A percentile compares a stretch with the other conserved stretches of the same genome.
Evolutionary conservation across 2,329 filamentous ascomycete species (phyloP).

Genomic region (Grosmannia penicillata): DNA sequence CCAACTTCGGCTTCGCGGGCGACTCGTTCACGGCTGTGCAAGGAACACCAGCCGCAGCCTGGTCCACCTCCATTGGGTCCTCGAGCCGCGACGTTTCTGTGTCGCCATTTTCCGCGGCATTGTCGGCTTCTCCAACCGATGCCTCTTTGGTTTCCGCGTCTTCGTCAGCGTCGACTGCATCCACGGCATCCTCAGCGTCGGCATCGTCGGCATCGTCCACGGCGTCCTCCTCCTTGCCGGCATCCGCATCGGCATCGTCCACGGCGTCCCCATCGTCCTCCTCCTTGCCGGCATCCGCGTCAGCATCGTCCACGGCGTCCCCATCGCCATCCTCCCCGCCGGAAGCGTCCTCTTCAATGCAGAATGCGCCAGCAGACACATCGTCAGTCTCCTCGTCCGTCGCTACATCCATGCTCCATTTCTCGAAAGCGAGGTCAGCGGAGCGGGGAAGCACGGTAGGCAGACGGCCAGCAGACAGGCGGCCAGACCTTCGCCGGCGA

Average conservation of each 20-base stretch:
- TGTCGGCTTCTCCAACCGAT: too few species aligned
- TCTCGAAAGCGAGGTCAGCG: conserved; percentile 11
- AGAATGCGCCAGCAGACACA: too few species aligned
- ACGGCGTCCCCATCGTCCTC: too few species aligned
- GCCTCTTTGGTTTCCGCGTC: too few species aligned
- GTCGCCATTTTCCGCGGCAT: neutral
- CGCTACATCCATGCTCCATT: too few species aligned
- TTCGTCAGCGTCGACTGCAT: neutral
- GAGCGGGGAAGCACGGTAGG: conserved; percentile 22
- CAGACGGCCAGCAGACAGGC: conserved; percentile 22
- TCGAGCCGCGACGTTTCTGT: neutral
- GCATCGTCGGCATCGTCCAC: neutral
- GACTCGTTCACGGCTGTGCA: conserved; percentile 6
- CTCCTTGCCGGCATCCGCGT: too few species aligned
- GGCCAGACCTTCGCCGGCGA: conserved; percentile 18
- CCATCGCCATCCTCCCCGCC: too few species aligned
- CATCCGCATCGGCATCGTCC: neutral
- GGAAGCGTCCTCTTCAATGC: too few species aligned
- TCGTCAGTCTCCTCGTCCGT: too few species aligned
- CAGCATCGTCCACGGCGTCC: too few species aligned
- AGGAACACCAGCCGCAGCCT: conserved; percentile 13
- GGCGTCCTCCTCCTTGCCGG: neutral
- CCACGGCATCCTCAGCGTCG: neutral
- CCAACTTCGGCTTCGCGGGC: conserved; percentile 14
- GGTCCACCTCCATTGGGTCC: conserved; percentile 14